Conservation (phyloP, 2,329 filamentous ascomycete genomes). For the Diaporthe citri region DNA sequence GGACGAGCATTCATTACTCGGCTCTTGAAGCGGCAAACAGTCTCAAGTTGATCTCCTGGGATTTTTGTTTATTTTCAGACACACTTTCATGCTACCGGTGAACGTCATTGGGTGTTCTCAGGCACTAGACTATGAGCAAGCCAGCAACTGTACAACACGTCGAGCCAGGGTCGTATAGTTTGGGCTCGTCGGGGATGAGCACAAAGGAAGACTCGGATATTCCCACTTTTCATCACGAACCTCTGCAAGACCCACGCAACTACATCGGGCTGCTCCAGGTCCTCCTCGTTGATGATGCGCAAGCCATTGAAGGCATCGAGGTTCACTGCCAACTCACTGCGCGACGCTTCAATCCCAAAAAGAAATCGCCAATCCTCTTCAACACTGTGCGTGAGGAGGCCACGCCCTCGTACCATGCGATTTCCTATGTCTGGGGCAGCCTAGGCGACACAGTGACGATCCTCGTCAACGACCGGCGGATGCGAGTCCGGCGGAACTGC, state of each 20-base stretch:
- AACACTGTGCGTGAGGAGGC: not conserved
- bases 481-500: not conserved
- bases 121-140: not conserved
- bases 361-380: not conserved
- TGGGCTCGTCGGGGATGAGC: not conserved
- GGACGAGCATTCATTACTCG: not conserved
- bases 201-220: too few species aligned
- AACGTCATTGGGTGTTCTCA: not conserved
- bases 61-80: not conserved
- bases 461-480: not conserved
- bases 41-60: not conserved
- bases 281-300: not conserved
- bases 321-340: not conserved
- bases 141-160: not conserved
- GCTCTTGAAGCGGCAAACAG: not conserved
- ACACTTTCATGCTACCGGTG: not conserved
- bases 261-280: not conserved
- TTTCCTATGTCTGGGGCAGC: not conserved
- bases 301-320: not conserved
- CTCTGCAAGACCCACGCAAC: not conserved
- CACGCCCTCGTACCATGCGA: not conserved
- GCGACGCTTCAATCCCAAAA: not conserved
- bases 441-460: not conserved
- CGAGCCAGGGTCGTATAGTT: not conserved
- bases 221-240: not conserved